Percentiles rank a stretch among this genome's conserved stretches.
These are phyloP conservation scores for Chalciporus chontae DNA, from an alignment of 768 basidiomycete genomes.

Conservation along the genomic window DNA sequence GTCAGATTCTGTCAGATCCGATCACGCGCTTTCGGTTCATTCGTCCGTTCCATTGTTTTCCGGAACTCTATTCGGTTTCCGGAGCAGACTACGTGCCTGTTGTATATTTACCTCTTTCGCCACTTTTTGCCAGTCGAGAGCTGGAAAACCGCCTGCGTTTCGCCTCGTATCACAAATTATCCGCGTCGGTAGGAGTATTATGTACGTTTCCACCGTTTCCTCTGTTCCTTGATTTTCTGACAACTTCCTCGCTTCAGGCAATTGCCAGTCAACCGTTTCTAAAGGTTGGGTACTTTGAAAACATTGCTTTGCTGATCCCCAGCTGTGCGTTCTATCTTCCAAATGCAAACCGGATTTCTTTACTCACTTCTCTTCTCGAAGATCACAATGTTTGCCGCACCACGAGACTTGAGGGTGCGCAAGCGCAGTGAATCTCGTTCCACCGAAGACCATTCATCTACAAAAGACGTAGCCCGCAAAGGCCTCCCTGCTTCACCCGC, in stretches of 20 bases:
- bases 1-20: constrained; percentile 13
- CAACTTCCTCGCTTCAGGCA: constrained; percentile 11
- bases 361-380: not conserved
- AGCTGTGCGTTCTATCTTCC: not conserved
- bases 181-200: constrained; percentile 10
- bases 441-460: constrained; percentile 12
- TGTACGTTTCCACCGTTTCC: constrained; percentile 12
- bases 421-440: constrained; percentile 19
- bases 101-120: constrained; percentile 8
- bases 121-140: not conserved
- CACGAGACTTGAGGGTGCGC: not conserved
- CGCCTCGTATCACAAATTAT: not conserved
- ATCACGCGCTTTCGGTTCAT: constrained; percentile 7
- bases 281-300: constrained; percentile 8
- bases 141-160: not conserved
- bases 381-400: constrained; percentile 15
- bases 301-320: not conserved
- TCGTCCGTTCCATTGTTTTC: not conserved
- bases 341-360: not conserved
- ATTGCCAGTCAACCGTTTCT: constrained; percentile 14
- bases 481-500: not conserved
- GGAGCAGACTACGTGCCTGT: constrained; percentile 11
- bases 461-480: constrained; percentile 10
- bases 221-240: not conserved
- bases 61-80: constrained; percentile 21